Percentiles rank a stretch among this genome's conserved stretches.
Conservation (phyloP, 495 filamentous ascomycete species). For the Podospora pseudopauciseta region DNA sequence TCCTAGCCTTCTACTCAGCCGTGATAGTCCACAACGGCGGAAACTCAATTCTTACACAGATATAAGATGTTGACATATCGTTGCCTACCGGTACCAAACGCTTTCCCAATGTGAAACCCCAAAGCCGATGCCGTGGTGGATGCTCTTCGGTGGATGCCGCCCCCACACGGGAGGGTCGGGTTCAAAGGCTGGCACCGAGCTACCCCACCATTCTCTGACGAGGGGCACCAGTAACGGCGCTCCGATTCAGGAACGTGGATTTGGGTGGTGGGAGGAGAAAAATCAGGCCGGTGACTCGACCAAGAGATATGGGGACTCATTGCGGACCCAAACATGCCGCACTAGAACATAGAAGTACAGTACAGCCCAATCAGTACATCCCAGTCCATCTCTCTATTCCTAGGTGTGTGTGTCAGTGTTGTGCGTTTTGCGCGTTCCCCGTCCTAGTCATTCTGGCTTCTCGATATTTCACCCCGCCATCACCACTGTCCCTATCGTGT, state of each 20-base stretch:
- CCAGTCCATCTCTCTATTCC: neutral
- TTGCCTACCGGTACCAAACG: neutral
- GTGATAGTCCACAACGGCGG: neutral
- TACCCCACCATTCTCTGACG: slow-evolving; percentile 22
- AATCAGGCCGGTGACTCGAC: slow-evolving; percentile 21
- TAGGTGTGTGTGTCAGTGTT: slow-evolving; percentile 1
- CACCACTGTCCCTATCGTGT: slow-evolving; percentile 1
- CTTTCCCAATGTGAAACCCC: neutral
- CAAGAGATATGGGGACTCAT: neutral
- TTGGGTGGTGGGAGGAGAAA: slow-evolving; percentile 12
- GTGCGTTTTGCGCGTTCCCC: slow-evolving; percentile 2
- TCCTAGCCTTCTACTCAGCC: neutral
- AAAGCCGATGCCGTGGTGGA: neutral
- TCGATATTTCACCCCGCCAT: slow-evolving; percentile 11
- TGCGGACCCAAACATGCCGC: neutral
- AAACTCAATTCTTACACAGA: neutral
- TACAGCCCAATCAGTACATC: neutral
- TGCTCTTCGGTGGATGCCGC: neutral
- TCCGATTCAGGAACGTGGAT: slow-evolving; percentile 48
- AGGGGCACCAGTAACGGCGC: slow-evolving; percentile 30
- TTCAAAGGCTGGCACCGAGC: neutral
- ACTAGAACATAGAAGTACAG: neutral
- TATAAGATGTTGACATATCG: neutral
- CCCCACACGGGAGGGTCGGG: neutral
- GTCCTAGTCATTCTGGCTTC: neutral